Conservation (phyloP, 2,329 filamentous ascomycete genomes). For the Aspergillus intermedius region DNA sequence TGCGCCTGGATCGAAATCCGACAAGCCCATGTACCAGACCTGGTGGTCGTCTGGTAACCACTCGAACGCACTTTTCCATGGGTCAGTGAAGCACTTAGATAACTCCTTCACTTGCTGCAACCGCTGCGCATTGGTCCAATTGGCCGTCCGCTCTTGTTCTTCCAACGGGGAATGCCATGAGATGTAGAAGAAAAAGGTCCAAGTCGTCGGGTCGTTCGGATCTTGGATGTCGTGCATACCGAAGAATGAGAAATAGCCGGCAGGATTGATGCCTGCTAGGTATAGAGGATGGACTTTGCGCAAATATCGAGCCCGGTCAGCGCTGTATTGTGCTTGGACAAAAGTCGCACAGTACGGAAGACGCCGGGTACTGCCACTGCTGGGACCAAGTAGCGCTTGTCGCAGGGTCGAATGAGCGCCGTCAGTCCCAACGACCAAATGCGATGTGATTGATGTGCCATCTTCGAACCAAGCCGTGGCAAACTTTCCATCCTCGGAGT, state of each 20-base stretch:
- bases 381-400: slow-evolving; percentile 23
- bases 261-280: slow-evolving; percentile 39
- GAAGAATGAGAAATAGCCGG: slow-evolving; percentile 41
- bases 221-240: slow-evolving; percentile 26
- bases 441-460: slow-evolving; percentile 11
- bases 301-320: slow-evolving; percentile 39
- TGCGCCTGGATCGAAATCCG: slow-evolving; percentile 11
- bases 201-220: slow-evolving; percentile 20
- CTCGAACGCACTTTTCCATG: slow-evolving; percentile 33
- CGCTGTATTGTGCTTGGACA: slow-evolving; percentile 37
- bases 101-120: slow-evolving; percentile 34
- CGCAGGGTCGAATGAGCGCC: slow-evolving; percentile 19
- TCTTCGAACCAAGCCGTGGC: slow-evolving; percentile 15
- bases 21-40: slow-evolving; percentile 13
- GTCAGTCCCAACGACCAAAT: slow-evolving; percentile 19
- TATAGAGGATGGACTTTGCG: slow-evolving; percentile 42
- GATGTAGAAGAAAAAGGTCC: slow-evolving; percentile 42
- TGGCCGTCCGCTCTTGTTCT: slow-evolving; percentile 27
- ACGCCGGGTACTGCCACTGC: slow-evolving; percentile 25
- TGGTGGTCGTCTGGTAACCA: slow-evolving; percentile 15
- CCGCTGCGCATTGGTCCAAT: slow-evolving; percentile 11
- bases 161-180: slow-evolving; percentile 36
- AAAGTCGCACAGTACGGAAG: slow-evolving; percentile 43
- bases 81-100: slow-evolving; percentile 35
- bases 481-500: slow-evolving; percentile 9